Conservation (phyloP, 164 flowering plant genomes). For the Vitis rotundifolia region DNA sequence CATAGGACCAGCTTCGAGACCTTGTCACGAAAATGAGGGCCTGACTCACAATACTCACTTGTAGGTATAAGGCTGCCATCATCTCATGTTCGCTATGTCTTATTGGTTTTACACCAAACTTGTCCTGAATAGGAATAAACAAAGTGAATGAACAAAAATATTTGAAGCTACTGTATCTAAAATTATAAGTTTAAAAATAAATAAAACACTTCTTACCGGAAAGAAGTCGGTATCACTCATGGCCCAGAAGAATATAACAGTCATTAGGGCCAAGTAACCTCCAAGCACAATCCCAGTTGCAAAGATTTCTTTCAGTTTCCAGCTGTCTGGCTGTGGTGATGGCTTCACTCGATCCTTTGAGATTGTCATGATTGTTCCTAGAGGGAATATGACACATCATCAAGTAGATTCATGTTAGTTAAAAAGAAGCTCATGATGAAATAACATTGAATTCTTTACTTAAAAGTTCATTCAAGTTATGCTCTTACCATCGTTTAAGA, state of each 20-base stretch:
- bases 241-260: constrained; percentile 49
- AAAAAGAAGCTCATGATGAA: neutral
- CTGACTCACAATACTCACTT: constrained; percentile 59
- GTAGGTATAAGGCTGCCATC: constrained; percentile 59
- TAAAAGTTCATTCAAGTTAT: neutral
- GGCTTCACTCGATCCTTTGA: constrained; percentile 60
- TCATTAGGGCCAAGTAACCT: constrained; percentile 54
- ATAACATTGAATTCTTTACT: neutral
- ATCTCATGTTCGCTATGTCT: constrained; percentile 23
- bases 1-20: constrained; percentile 59
- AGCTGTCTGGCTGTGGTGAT: constrained; percentile 60
- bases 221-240: constrained; percentile 43
- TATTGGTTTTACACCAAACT: constrained; percentile 40
- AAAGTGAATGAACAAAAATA: neutral
- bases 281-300: constrained; percentile 59
- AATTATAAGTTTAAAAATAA: neutral
- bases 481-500: constrained; percentile 48
- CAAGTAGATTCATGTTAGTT: constrained; percentile 2
- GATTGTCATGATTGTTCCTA: constrained; percentile 61
- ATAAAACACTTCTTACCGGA: constrained; percentile 23
- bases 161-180: neutral
- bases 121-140: constrained; percentile 27
- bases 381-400: neutral
- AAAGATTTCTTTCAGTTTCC: constrained; percentile 55
- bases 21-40: constrained; percentile 57